Percentiles rank a stretch among this genome's conserved stretches.
Evolutionary conservation across 2,329 filamentous ascomycete genomes (phyloP).

Genomic region (Aspergillus uvarum): DNA sequence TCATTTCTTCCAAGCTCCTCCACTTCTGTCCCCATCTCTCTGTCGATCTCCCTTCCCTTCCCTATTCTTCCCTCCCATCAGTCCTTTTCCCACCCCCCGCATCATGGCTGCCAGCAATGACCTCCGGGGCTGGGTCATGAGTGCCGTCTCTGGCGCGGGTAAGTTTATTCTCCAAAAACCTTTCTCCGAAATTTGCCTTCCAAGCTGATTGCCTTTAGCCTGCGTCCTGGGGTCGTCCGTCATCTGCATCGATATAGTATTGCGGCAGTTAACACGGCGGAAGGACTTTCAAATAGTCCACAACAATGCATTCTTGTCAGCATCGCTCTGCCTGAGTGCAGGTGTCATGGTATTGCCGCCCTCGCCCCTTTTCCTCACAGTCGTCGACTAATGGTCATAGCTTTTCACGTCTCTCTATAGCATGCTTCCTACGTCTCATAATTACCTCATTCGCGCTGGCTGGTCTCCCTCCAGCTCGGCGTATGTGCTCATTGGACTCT

Average conservation of each 20-base stretch:
- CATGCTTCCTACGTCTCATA: constrained; percentile 85
- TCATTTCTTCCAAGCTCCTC: background rate
- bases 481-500: constrained; percentile 47
- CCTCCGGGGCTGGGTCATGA: constrained; percentile 90
- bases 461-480: constrained; percentile 66
- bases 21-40: background rate
- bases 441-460: constrained; percentile 70
- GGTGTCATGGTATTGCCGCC: constrained; percentile 78
- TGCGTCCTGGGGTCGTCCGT: constrained; percentile 73
- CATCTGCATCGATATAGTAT: constrained; percentile 79
- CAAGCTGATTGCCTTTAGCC: constrained; percentile 35
- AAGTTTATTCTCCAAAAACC: constrained; percentile 21
- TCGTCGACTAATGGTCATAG: constrained; percentile 46
- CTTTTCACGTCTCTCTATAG: constrained; percentile 88
- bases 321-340: constrained; percentile 87
- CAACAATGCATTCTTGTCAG: constrained; percentile 82
- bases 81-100: constrained; percentile 10
- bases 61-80: background rate
- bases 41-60: constrained; percentile 4
- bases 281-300: constrained; percentile 82
- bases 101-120: constrained; percentile 68
- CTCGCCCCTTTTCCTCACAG: background rate
- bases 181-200: background rate
- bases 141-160: constrained; percentile 76
- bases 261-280: constrained; percentile 71